Conservation (phyloP, 2,329 filamentous ascomycete species). For the Dactylonectria macrodidyma region DNA sequence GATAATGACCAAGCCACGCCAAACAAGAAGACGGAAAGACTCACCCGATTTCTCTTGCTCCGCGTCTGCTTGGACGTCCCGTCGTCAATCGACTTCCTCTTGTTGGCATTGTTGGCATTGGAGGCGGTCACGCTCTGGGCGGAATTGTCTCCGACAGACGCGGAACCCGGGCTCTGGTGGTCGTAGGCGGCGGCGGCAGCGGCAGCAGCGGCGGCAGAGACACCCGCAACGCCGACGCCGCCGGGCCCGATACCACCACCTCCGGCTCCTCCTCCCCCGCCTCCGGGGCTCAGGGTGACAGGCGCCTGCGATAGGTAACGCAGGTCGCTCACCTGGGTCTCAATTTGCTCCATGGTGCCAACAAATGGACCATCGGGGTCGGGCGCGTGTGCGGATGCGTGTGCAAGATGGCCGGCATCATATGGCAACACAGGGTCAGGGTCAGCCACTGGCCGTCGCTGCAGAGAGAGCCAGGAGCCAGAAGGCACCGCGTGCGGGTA, state of each 20-base stretch:
- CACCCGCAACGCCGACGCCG: constrained; percentile 38
- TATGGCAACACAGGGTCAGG: constrained; percentile 30
- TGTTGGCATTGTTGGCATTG: constrained; percentile 52
- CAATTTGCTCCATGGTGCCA: constrained; percentile 66
- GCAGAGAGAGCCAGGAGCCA: constrained; percentile 9
- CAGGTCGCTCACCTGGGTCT: constrained; percentile 68
- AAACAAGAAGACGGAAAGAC: constrained; percentile 45
- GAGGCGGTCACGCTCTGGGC: constrained; percentile 50
- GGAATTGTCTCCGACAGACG: constrained; percentile 66
- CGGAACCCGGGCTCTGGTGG: constrained; percentile 56
- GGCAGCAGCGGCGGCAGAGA: constrained; percentile 46
- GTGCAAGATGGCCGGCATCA: constrained; percentile 27
- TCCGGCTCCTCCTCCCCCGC: too few relatives aligned
- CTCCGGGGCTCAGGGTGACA: constrained; percentile 44
- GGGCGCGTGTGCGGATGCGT: constrained; percentile 21
- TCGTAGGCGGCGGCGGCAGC: constrained; percentile 49
- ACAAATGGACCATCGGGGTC: constrained; percentile 43
- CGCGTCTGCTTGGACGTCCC: constrained; percentile 65
- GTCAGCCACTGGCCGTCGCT: constrained; percentile 15
- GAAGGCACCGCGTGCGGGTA: neutral
- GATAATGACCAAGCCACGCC: constrained; percentile 10
- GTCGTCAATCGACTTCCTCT: constrained; percentile 60
- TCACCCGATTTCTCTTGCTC: constrained; percentile 72
- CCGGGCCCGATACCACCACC: constrained; percentile 35
- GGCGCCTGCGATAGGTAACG: constrained; percentile 63